Conservation (phyloP, 1,284 basidiomycete genomes). For the Mycena sp. region DNA sequence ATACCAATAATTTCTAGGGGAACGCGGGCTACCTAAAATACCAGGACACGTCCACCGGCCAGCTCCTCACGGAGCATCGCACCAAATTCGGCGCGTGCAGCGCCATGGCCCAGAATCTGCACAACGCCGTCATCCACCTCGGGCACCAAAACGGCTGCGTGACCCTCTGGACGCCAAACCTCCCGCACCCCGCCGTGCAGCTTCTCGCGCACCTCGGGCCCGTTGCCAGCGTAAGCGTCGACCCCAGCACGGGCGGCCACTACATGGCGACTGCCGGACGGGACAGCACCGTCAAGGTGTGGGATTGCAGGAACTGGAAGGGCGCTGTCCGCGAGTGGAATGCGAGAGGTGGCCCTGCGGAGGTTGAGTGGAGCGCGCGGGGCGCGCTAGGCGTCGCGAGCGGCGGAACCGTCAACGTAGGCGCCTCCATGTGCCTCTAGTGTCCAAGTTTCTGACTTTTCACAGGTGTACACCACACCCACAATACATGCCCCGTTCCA, state of each 20-base stretch:
- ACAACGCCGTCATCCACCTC: conserved; percentile 93
- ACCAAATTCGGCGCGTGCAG: conserved; percentile 89
- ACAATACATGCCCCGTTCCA: conserved; percentile 66
- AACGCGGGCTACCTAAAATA: conserved; percentile 94
- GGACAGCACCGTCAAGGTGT: conserved; percentile 92
- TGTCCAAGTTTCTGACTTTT: conserved; percentile 16
- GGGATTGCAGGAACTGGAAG: conserved; percentile 97
- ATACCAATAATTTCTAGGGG: conserved; percentile 58
- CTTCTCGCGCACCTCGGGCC: conserved; percentile 93
- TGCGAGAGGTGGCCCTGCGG: conserved; percentile 68
- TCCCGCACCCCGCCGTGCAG: conserved; percentile 91
- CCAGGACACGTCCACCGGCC: conserved; percentile 96
- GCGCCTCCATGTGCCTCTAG: conserved; percentile 29
- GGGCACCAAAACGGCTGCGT: conserved; percentile 94
- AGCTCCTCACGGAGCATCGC: conserved; percentile 89
- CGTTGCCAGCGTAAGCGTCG: conserved; percentile 83
- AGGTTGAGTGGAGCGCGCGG: conserved; percentile 82
- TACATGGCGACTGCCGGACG: conserved; percentile 93
- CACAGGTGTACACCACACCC: conserved; percentile 75
- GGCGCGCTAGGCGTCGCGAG: conserved; percentile 85
- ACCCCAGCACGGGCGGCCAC: conserved; percentile 84
- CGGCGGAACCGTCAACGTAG: conserved; percentile 85
- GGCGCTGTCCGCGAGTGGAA: conserved; percentile 86
- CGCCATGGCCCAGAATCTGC: conserved; percentile 91
- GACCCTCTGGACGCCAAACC: conserved; percentile 96